Percentiles rank a stretch among this genome's conserved stretches.
phyloP scores from a whole-genome alignment of 2,329 filamentous ascomycete species.

The Diaporthe helianthi region DNA sequence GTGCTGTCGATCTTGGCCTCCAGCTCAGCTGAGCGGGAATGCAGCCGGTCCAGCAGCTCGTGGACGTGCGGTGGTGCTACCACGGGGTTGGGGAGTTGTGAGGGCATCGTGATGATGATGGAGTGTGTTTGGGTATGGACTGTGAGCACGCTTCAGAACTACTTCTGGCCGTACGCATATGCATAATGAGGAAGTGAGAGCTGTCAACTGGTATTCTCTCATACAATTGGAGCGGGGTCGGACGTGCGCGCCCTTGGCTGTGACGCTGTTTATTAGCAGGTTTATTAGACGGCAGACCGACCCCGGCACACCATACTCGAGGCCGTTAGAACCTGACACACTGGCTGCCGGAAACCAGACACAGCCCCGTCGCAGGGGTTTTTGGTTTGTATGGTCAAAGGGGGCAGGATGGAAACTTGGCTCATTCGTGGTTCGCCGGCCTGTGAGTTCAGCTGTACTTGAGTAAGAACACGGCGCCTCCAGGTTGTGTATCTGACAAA shows the following conservation, averaged over 20 bases:
- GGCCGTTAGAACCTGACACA: conserved; percentile 18
- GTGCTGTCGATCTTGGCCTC: conserved; percentile 17
- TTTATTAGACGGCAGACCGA: background rate
- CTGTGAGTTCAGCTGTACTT: background rate
- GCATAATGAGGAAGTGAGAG: background rate
- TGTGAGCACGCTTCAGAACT: background rate
- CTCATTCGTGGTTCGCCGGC: background rate
- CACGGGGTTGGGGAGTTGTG: background rate
- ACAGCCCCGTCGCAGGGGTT: background rate
- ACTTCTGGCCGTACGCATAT: background rate
- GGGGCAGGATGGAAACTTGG: background rate
- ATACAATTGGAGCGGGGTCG: conserved; percentile 14
- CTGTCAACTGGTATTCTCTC: background rate
- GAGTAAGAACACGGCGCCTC: background rate
- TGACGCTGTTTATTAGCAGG: background rate
- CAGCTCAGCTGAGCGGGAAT: conserved; percentile 16
- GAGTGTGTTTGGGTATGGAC: background rate
- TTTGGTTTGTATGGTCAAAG: background rate
- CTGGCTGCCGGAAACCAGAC: background rate
- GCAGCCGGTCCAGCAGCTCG: conserved; percentile 24
- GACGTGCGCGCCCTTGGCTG: conserved; percentile 19
- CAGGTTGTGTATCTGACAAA: background rate
- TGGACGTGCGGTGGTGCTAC: conserved; percentile 21
- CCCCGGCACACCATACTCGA: background rate
- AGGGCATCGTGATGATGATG: background rate